phyloP scores from a whole-genome alignment of 2,329 filamentous ascomycete genomes.

The Drechslerella dactyloides region DNA sequence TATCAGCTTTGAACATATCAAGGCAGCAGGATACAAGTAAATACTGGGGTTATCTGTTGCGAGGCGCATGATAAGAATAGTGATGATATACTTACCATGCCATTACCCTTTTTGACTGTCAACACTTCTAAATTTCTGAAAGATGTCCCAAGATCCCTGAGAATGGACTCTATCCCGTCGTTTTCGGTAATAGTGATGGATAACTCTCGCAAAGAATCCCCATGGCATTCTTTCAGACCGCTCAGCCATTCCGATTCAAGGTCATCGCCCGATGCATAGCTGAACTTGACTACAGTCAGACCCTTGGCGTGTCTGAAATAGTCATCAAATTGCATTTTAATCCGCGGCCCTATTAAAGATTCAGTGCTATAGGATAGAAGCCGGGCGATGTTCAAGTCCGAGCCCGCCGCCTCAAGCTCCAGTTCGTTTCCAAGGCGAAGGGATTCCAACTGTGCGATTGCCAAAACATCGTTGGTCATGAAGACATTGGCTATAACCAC shows the following conservation, averaged over 20 bases:
- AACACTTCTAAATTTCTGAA: not conserved
- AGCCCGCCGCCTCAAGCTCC: not conserved
- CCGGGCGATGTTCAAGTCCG: not conserved
- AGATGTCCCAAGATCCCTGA: not conserved
- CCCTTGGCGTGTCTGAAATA: not conserved
- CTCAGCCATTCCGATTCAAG: not conserved
- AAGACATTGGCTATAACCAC: not conserved
- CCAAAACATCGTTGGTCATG: not conserved
- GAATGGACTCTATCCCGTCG: not conserved
- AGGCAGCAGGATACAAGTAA: no score
- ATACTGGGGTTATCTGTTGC: no score
- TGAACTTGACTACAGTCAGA: not conserved
- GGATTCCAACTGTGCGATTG: not conserved
- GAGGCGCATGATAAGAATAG: no score
- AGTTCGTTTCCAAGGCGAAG: not conserved
- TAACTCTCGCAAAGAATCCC: conserved; percentile 2
- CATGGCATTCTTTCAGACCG: not conserved
- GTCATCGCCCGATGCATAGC: not conserved
- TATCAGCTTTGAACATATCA: no score
- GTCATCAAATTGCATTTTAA: not conserved
- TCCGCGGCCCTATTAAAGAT: not conserved
- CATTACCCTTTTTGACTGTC: not conserved
- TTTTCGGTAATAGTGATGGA: not conserved
- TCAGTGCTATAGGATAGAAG: not conserved
- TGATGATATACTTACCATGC: no score